Evolutionary conservation across 495 filamentous ascomycete species (phyloP).

Genomic region (Trichoderma gamsii): DNA sequence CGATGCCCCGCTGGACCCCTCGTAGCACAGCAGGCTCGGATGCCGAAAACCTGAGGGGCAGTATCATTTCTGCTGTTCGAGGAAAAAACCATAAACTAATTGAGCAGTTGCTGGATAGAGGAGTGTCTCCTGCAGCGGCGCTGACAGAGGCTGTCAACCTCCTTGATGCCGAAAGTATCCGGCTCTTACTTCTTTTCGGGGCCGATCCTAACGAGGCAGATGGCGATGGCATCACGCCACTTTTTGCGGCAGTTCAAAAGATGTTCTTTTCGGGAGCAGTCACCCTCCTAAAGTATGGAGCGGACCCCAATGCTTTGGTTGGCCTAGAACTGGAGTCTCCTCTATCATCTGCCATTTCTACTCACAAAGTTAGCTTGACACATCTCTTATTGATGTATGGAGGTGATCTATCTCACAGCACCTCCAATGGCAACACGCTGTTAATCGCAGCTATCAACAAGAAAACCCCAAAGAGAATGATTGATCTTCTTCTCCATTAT

Average conservation of each 20-base stretch:
- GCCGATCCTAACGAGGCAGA: slow-evolving; percentile 42
- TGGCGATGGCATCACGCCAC: slow-evolving; percentile 35
- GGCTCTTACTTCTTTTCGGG: slow-evolving; percentile 43
- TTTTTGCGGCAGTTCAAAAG: slow-evolving; percentile 38
- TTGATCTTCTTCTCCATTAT: slow-evolving; percentile 43
- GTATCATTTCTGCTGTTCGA: slow-evolving; percentile 33
- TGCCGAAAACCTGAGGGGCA: slow-evolving; percentile 27
- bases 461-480: slow-evolving; percentile 33
- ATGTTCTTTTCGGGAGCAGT: slow-evolving; percentile 39
- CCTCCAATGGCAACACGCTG: slow-evolving; percentile 39
- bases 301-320: slow-evolving; percentile 42
- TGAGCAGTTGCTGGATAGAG: slow-evolving; percentile 47
- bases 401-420: slow-evolving; percentile 38
- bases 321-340: slow-evolving; percentile 37
- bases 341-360: slow-evolving; percentile 30
- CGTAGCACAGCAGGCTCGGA: slow-evolving; percentile 30
- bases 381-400: slow-evolving; percentile 44
- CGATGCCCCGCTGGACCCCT: slow-evolving; percentile 35
- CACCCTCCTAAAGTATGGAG: slow-evolving; percentile 46
- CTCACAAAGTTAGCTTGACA: slow-evolving; percentile 37
- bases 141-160: slow-evolving; percentile 39
- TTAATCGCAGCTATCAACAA: slow-evolving; percentile 44
- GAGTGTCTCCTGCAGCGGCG: slow-evolving; percentile 40
- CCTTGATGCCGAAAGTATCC: slow-evolving; percentile 41
- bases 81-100: slow-evolving; percentile 40